Conservation (phyloP, 2,329 filamentous ascomycete genomes). For the Cadophora malorum region DNA sequence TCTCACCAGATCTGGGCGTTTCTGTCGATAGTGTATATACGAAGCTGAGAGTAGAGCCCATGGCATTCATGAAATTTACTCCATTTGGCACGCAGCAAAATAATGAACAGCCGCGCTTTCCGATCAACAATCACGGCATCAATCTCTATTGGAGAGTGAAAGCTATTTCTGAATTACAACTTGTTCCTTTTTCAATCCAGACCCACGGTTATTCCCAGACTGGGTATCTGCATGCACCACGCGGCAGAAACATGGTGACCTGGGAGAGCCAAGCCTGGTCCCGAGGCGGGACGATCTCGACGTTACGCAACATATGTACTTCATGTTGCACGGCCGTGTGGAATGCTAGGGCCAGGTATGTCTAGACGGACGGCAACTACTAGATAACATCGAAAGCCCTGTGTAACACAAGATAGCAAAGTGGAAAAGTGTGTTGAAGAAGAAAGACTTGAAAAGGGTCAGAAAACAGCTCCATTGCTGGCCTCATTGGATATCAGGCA, state of each 20-base stretch:
- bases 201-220: neutral
- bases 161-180: neutral
- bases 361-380: neutral
- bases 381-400: neutral
- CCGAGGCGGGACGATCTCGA: neutral
- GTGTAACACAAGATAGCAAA: neutral
- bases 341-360: neutral
- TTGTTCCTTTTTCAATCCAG: neutral
- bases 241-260: constrained; percentile 4
- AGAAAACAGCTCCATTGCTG: neutral
- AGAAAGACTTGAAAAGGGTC: neutral
- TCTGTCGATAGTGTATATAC: too few species aligned
- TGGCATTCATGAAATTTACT: too few species aligned
- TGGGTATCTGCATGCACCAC: neutral
- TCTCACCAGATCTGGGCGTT: too few species aligned
- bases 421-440: neutral
- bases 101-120: neutral
- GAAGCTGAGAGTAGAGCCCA: too few species aligned
- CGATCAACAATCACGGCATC: neutral
- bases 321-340: neutral
- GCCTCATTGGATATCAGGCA: neutral
- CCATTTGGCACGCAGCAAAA: neutral
- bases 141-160: neutral
- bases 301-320: constrained; percentile 5
- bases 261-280: neutral